Percentiles rank a stretch among this genome's conserved stretches.
Conservation (phyloP, 2,329 filamentous ascomycete genomes). For the Fusarium nisikadoi region DNA sequence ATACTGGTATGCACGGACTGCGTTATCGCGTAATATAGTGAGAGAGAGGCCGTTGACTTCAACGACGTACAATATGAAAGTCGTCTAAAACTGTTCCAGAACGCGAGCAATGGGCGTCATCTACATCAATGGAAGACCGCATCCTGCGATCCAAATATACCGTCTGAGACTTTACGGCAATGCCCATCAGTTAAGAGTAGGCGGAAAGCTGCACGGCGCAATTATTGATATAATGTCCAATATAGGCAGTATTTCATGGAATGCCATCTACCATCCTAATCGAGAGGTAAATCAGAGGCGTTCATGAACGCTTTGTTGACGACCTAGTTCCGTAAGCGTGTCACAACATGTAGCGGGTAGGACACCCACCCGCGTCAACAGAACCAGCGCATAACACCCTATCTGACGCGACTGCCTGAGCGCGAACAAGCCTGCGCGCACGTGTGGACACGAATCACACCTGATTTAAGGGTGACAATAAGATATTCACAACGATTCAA, state of each 20-base stretch:
- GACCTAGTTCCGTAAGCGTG: not conserved
- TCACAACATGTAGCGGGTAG: not conserved
- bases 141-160: not conserved
- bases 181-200: not conserved
- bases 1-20: too few species aligned
- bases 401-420: too few species aligned
- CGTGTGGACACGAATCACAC: not conserved
- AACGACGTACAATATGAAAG: not conserved
- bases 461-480: fast-evolving
- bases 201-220: not conserved
- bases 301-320: not conserved
- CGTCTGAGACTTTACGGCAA: not conserved
- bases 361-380: not conserved
- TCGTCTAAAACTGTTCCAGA: not conserved
- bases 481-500: not conserved
- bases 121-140: not conserved
- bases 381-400: too few species aligned
- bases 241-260: not conserved
- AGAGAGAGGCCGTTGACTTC: not conserved
- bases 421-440: not conserved
- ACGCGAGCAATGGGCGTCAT: not conserved
- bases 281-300: too few species aligned
- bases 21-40: too few species aligned
- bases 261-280: not conserved
- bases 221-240: not conserved